Base-by-base conservation (phyloP, 371 early-diverging fungal species). In the Circinella umbellata region DNA sequence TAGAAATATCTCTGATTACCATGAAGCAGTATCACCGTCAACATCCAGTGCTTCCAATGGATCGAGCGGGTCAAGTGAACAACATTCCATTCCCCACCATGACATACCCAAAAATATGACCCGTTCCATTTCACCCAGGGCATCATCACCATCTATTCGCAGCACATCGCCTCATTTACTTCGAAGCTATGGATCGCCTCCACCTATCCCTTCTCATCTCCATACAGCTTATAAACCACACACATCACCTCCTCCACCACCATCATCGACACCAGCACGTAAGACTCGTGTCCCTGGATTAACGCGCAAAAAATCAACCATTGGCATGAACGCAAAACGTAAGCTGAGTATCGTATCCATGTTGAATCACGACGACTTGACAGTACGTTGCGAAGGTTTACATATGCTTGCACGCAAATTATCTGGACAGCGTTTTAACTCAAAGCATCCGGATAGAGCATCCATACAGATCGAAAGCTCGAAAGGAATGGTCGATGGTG, bases 131-230 rank as follows among this genome's bases (percentile, higher is more conserved):
- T 75, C 79, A n/a, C 77, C 74, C 18, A 76, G 79, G 8, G 96
- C 98, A 79, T 93, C 95, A 77, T 99, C 98, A 42, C 93, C 93
- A 36, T 99, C 99, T 63, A 98, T 95, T 80, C 95, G 95, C 74
- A 99, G 99, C 72, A 99, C 98, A 83, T 99, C 99, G 51, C 99
- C 99, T 11, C 73, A 76, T 48, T 47, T 73, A 35, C 37, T 64
- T 17, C 69, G 69, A 57, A 61, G 64, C 5, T 69, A 69, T 51
- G 67, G 68, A 27, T 64, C 76, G 18, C 78, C 80, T 15, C 69
- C 77, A 8, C 70, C 73, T 37, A 39, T 67, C 18, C 72, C 79
- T 13, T 76, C 76, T 47, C 72, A 76, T 3, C 64, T 74, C 37
- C 73, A 74, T 37, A 34, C 59, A 34, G 64, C 64, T 48, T 69